Base-by-base conservation (phyloP, 2,329 filamentous ascomycete genomes). In the Graphiopsis chlorocephala region DNA sequence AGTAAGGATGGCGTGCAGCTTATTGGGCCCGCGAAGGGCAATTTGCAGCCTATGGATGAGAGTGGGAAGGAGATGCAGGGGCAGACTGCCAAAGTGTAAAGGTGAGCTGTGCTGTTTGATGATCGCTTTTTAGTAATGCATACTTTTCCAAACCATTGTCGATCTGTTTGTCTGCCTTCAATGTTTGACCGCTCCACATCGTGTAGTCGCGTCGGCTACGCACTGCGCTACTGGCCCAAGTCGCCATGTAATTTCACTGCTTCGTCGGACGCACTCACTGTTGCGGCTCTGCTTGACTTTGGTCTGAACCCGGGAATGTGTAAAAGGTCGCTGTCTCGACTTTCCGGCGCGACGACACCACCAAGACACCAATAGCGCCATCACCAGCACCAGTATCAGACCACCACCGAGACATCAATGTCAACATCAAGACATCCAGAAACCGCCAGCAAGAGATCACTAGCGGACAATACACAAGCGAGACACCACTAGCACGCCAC, bases 1-100 rank as follows among this genome's bases (percentile, higher is more conserved):
- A 78, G 75, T 48, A 77, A 77, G 50, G 78, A 81, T 61, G 79
- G 80, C 1, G 69, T 78, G 20, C 77, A 77, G 66, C 60, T 81
- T 15, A 76, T 76, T 55, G 79, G 80, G 1, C 79, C 79, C 14
- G 72, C 77, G 10, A 80, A 79, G 65, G 72, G 70, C 4, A 75
- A 75, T 12, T 68, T 80, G 64, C 65, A 70, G 31, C 75, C 77
- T 8, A 71, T 69, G 29, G 68, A 75, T 66, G 71, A 73, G 73
- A 67, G 63, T 58, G 73, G 71, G 0, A 67, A 72, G 67, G 57
- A 60, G 63, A 42, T 67, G 66, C 71, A 75, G 66, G 64, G 71
- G 23, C 25, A 58, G 20, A 63, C 66, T 47, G 50, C 63, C 57
- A 84, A 28, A 25, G 25, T 20, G 17, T 53, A 17, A 53, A 15